These are phyloP conservation scores for Eimeria sp. DNA, from an alignment of 169 alveolate genomes.

Conservation along the genomic window DNA sequence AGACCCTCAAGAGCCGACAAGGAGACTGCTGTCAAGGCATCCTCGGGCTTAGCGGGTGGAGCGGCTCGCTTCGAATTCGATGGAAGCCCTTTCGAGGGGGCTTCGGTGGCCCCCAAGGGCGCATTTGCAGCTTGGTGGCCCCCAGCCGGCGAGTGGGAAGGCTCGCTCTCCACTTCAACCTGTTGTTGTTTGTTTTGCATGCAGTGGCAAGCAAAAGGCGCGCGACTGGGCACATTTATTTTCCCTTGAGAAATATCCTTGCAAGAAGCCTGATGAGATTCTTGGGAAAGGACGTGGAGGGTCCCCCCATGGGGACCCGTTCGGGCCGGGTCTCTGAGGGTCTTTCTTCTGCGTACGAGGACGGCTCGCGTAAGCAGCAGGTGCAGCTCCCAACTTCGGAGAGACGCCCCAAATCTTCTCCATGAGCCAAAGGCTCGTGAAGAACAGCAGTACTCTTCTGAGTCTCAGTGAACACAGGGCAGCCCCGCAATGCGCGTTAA, in stretches of 20 bases:
- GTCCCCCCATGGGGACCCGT: not conserved
- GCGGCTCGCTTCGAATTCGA: not conserved
- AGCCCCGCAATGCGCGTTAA: not conserved
- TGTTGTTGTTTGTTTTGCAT: not conserved
- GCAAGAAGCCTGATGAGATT: not conserved
- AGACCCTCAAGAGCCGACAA: not conserved
- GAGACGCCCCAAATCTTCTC: conserved; percentile 70
- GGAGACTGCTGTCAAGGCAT: not conserved
- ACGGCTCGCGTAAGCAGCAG: conserved; percentile 75
- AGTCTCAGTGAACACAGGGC: not conserved
- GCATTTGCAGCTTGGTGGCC: not conserved
- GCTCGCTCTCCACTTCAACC: not conserved
- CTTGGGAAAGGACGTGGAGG: not conserved
- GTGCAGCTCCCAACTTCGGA: conserved; percentile 82
- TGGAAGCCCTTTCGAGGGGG: not conserved
- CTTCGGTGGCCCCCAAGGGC: not conserved
- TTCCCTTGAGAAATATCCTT: not conserved
- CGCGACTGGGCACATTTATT: not conserved
- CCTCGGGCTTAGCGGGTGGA: not conserved
- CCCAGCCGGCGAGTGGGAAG: not conserved
- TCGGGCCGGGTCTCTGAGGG: conserved; percentile 4
- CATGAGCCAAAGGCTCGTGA: conserved; percentile 61
- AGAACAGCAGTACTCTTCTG: conserved; percentile 83
- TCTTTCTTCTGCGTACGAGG: conserved; percentile 71
- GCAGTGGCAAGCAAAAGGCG: not conserved